These are phyloP conservation scores for bread wheat (Triticum aestivum) DNA, from an alignment of 176 grass and related monocot genomes.

Conservation along the genomic window IWGSC_CS_RefSeq_v2.1 NC_057806.1:370539677-370540176, in stretches of 20 bases:
- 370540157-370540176: constrained; percentile 15
- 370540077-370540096: not conserved
- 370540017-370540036: not conserved
- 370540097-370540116: constrained; percentile 18
- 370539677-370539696: no score
- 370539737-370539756: no score
- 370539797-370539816: not conserved
- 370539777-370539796: no score
- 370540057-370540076: constrained; percentile 34
- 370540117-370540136: constrained; percentile 24
- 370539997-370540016: constrained; percentile 37
- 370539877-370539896: not conserved
- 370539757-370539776: no score
- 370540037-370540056: constrained; percentile 8
- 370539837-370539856: not conserved
- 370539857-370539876: not conserved
- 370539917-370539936: not conserved
- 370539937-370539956: not conserved
- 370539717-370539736: no score
- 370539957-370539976: not conserved
- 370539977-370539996: not conserved
- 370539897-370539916: constrained; percentile 1
- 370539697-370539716: no score
- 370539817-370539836: not conserved
- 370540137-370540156: not conserved